Evolutionary conservation across 495 filamentous ascomycete species (phyloP).

Genomic region (Talaromyces borbonicus): DNA sequence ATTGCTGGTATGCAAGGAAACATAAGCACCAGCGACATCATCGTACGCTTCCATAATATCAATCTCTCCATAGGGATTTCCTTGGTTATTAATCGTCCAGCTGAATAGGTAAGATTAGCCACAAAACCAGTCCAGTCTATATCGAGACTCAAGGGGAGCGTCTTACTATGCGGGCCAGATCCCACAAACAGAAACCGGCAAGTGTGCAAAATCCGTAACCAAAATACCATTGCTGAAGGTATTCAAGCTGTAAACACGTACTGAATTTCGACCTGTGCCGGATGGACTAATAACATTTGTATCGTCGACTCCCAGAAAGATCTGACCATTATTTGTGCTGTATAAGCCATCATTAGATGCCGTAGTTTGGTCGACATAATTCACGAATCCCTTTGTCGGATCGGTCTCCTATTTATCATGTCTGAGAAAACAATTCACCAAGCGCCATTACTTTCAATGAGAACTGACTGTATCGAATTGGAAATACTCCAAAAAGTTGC

Average conservation of each 20-base stretch:
- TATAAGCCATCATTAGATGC: constrained; percentile 9
- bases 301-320: constrained; percentile 40
- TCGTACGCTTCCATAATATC: constrained; percentile 18
- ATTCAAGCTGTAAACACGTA: constrained; percentile 45
- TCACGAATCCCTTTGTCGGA: constrained; percentile 31
- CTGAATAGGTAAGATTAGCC: constrained; percentile 7
- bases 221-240: constrained; percentile 47
- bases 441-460: neutral
- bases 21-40: neutral
- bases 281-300: constrained; percentile 22
- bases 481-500: constrained; percentile 39
- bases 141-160: neutral
- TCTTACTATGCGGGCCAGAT: constrained; percentile 37
- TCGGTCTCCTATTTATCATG: constrained; percentile 19
- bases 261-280: constrained; percentile 32
- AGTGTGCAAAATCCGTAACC: constrained; percentile 50
- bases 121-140: neutral
- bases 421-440: neutral
- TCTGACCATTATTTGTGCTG: constrained; percentile 18
- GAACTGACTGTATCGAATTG: constrained; percentile 28
- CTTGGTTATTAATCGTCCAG: constrained; percentile 65
- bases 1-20: constrained; percentile 2
- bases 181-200: constrained; percentile 47
- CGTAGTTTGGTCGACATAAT: constrained; percentile 10
- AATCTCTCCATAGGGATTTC: constrained; percentile 76